Conservation (phyloP, 2,329 filamentous ascomycete species). For the Pestalotiopsis sp. region DNA sequence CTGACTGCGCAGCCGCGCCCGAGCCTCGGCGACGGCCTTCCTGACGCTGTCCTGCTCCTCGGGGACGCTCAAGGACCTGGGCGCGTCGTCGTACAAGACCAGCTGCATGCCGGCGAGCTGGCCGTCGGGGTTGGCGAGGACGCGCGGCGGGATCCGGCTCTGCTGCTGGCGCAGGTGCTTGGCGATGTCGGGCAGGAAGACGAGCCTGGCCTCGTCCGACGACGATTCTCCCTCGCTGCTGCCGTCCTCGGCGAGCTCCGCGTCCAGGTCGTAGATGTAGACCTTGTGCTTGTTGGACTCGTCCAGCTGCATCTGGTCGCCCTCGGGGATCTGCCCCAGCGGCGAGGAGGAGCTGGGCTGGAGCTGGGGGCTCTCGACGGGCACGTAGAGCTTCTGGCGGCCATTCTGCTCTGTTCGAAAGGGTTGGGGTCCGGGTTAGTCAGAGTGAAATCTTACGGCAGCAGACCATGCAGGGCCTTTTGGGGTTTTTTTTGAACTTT, state of each 20-base stretch:
- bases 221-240: constrained; percentile 23
- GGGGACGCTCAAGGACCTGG: constrained; percentile 74
- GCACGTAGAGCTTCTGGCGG: constrained; percentile 63
- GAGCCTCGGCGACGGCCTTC: constrained; percentile 80
- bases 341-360: constrained; percentile 24
- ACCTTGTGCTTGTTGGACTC: constrained; percentile 78
- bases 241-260: constrained; percentile 70
- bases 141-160: constrained; percentile 68
- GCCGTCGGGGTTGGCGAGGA: constrained; percentile 61
- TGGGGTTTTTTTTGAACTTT: not conserved
- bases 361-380: constrained; percentile 54
- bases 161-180: constrained; percentile 71
- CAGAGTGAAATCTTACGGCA: not conserved
- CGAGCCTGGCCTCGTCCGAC: constrained; percentile 60
- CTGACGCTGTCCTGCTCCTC: constrained; percentile 77
- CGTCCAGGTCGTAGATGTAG: constrained; percentile 89
- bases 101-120: constrained; percentile 68
- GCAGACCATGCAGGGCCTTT: not conserved
- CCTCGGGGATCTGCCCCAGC: constrained; percentile 27
- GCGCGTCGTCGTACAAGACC: constrained; percentile 78
- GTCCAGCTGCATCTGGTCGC: constrained; percentile 81
- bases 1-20: constrained; percentile 66
- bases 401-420: constrained; percentile 58
- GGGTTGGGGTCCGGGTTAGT: not conserved
- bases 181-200: constrained; percentile 86